A percentile compares a stretch with the other conserved stretches of the same genome.
Evolutionary conservation across 2,329 filamentous ascomycete species (phyloP).

Genomic region (Aspergillus transmontanensis): DNA sequence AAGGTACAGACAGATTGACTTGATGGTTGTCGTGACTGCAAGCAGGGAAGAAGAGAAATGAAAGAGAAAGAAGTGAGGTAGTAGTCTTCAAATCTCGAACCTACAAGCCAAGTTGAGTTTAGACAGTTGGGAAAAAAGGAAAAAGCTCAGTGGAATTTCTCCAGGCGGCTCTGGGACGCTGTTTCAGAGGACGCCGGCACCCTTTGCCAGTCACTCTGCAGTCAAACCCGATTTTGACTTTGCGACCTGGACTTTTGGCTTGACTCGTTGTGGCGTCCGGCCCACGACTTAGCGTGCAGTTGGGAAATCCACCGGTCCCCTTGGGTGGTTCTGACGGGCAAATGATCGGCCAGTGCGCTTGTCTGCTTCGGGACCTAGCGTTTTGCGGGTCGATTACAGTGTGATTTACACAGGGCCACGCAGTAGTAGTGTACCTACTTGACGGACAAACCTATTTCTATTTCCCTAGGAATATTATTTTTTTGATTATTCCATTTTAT

Average conservation of each 20-base stretch:
- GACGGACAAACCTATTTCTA: not conserved
- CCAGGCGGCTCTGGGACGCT: conserved; percentile 24
- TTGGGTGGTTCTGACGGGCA: conserved; percentile 20
- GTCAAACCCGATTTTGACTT: conserved; percentile 11
- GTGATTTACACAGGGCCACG: conserved; percentile 6
- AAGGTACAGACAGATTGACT: not conserved
- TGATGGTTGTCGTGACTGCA: not conserved
- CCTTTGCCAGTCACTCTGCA: conserved; percentile 1
- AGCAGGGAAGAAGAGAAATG: not conserved
- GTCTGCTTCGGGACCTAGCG: conserved; percentile 10
- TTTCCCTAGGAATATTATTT: not conserved
- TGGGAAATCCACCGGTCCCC: conserved; percentile 18
- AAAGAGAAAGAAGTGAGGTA: not conserved
- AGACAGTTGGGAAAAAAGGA: not conserved
- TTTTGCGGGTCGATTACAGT: conserved; percentile 4
- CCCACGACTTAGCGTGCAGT: conserved; percentile 25
- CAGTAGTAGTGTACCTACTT: not conserved
- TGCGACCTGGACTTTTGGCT: conserved; percentile 18
- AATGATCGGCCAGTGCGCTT: conserved; percentile 23
- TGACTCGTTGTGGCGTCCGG: conserved; percentile 29
- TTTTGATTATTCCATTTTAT: not conserved
- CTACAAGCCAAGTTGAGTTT: not conserved
- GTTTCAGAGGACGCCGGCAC: conserved; percentile 13
- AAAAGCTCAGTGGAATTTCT: conserved; percentile 17
- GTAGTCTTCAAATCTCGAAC: conserved; percentile 4